Evolutionary conservation across 2,329 filamentous ascomycete genomes (phyloP), one percentile per base, ranked within the genome.

Genomic region (Alternaria sp.): DNA sequence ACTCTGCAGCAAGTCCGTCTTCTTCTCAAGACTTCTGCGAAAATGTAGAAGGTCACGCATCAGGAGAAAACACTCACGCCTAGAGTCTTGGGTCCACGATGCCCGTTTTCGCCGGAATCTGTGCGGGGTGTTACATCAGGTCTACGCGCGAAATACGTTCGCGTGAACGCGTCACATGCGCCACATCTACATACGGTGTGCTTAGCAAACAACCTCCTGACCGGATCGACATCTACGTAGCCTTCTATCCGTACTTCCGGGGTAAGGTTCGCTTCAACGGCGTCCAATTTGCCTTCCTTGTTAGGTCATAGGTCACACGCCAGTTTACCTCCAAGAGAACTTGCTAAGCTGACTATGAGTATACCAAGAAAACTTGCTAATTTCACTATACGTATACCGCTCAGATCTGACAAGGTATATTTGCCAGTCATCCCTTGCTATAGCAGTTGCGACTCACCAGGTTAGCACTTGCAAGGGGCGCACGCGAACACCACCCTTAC

Each of bases 381-480:
- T 58, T 51, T 63, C 57, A 10, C 48, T 49, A 3, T 43, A 20
- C 40, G 22, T 43, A 25, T 43, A 43, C 11, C 20, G 32, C 65
- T 60, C 61, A 38, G 51, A 55, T 57, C 54, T 49, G 38, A 52
- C 45, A 41, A 57, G 60, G 50, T 36, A 54, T 52, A 59, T 57
- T 22, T 41, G 38, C 34, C 50, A 60, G 45, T 44, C 38, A 44
- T 51, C 22, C 49, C 28, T 51, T 46, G 27, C 43, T 25, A 55
- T 32, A 51, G 54, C 28, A 58, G 36, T 46, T 16, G 45, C 58
- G 48, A 45, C 56, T 50, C 45, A 34, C 28, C 22, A 51, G 40
- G 38, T 54, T 49, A 55, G 50, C 57, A 64, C 45, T 59, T 61
- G 57, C 59, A 58, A 61, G 55, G 57, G 16, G 51, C 18, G 18